Evolutionary conservation across 164 flowering plant species (phyloP).

Genomic region (Houttuynia cordata): DNA sequence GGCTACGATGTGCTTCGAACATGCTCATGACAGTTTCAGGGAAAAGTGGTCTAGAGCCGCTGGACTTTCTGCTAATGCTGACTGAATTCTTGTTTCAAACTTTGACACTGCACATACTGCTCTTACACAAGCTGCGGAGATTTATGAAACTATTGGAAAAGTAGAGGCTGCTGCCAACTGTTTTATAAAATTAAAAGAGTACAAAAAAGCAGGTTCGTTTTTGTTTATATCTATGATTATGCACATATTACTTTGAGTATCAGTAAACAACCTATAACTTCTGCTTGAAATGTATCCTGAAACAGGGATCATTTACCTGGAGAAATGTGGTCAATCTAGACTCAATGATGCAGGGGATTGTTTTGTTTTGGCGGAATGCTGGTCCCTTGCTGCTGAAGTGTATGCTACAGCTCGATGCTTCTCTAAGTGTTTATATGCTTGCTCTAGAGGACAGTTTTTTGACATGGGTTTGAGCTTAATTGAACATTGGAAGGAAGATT

Average conservation of each 20-base stretch:
- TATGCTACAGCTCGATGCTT: slow-evolving; percentile 29
- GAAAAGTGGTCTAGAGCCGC: slow-evolving; percentile 50
- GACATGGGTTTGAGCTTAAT: slow-evolving; percentile 38
- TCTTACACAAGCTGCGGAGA: slow-evolving; percentile 48
- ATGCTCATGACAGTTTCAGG: slow-evolving; percentile 47
- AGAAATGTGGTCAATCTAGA: slow-evolving; percentile 30
- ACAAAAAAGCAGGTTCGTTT: slow-evolving; percentile 42
- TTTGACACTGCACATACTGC: slow-evolving; percentile 21
- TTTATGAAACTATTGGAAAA: slow-evolving; percentile 48
- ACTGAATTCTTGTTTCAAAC: slow-evolving; percentile 24
- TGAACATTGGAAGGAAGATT: slow-evolving; percentile 29
- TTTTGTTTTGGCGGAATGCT: slow-evolving; percentile 26
- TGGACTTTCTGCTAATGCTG: slow-evolving; percentile 42
- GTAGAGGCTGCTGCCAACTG: slow-evolving; percentile 60
- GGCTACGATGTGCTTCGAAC: slow-evolving; percentile 76
- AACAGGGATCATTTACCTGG: slow-evolving; percentile 31
- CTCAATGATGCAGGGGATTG: slow-evolving; percentile 46
- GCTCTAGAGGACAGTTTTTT: slow-evolving; percentile 31
- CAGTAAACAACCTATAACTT: too few species aligned
- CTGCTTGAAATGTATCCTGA: neutral
- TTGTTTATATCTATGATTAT: neutral
- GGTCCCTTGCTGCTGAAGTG: slow-evolving; percentile 36
- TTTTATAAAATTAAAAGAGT: slow-evolving; percentile 35
- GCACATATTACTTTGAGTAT: neutral
- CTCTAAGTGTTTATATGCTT: slow-evolving; percentile 32